Conservation (phyloP, 1,284 basidiomycete genomes). For the Ceratobasidium sp. region DNA sequence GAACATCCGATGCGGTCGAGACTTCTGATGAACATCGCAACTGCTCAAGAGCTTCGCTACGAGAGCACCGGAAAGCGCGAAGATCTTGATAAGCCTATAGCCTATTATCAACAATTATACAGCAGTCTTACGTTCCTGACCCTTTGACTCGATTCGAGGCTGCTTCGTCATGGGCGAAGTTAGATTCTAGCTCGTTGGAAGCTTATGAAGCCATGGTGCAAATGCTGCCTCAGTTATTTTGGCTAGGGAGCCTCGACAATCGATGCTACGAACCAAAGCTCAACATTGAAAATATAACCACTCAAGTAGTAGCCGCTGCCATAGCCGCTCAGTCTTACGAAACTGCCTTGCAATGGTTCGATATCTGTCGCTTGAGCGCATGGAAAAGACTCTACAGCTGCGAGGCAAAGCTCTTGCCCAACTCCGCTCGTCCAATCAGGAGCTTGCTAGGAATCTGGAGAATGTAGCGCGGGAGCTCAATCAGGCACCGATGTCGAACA, state of each 20-base stretch:
- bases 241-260: slow-evolving; percentile 5
- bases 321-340: slow-evolving; percentile 12
- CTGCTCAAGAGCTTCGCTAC: neutral
- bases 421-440: slow-evolving; percentile 36
- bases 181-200: neutral
- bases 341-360: slow-evolving; percentile 46
- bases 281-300: neutral
- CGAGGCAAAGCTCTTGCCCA: slow-evolving; percentile 48
- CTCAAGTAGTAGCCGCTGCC: slow-evolving; percentile 6
- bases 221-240: slow-evolving; percentile 24
- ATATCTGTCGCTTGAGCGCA: slow-evolving; percentile 47
- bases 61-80: neutral
- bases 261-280: neutral
- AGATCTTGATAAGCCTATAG: neutral
- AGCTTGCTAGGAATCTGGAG: slow-evolving; percentile 1
- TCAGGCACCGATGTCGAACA: too few species aligned
- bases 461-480: slow-evolving; percentile 38
- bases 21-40: neutral
- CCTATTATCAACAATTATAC: neutral
- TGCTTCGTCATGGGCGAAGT: slow-evolving; percentile 7
- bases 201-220: slow-evolving; percentile 10
- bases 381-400: slow-evolving; percentile 50
- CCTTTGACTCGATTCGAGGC: slow-evolving; percentile 3
- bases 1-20: neutral
- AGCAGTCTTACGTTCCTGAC: neutral